Conservation (phyloP, 2,329 filamentous ascomycete genomes). For the Rutstroemia sp. region DNA sequence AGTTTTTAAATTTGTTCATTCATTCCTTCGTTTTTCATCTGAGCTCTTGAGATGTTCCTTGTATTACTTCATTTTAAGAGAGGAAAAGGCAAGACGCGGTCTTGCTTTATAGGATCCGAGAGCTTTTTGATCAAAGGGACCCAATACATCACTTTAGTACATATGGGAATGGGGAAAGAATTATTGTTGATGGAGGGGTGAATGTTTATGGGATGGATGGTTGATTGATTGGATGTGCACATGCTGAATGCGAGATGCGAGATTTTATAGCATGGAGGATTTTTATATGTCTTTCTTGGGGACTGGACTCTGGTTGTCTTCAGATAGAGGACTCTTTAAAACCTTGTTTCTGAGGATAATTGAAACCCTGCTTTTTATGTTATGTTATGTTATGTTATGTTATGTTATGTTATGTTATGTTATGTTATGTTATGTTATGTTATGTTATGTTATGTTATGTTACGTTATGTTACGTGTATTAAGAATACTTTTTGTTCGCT, state of each 20-base stretch:
- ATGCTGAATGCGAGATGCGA: neutral
- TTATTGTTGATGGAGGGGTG: neutral
- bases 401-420: neutral
- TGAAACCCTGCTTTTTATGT: neutral
- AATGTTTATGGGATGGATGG: neutral
- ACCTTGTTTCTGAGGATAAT: neutral
- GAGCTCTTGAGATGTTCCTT: neutral
- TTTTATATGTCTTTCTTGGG: neutral
- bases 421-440: neutral
- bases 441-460: neutral
- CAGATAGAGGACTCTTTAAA: neutral
- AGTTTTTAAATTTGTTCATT: neutral
- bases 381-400: neutral
- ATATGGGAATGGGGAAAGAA: neutral
- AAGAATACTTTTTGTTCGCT: neutral
- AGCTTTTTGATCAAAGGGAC: too few relatives aligned
- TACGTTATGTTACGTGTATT: constrained; percentile 1
- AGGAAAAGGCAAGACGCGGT: too few relatives aligned
- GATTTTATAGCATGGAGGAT: neutral
- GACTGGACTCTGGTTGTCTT: neutral
- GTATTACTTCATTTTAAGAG: neutral
- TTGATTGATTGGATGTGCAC: neutral
- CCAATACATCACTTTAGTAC: neutral
- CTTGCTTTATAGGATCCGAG: neutral
- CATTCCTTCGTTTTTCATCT: constrained; percentile 2